These are phyloP conservation scores for Pichia rugopelliculosa DNA, from an alignment of 805 yeast species.

Conservation along the genomic window DNA sequence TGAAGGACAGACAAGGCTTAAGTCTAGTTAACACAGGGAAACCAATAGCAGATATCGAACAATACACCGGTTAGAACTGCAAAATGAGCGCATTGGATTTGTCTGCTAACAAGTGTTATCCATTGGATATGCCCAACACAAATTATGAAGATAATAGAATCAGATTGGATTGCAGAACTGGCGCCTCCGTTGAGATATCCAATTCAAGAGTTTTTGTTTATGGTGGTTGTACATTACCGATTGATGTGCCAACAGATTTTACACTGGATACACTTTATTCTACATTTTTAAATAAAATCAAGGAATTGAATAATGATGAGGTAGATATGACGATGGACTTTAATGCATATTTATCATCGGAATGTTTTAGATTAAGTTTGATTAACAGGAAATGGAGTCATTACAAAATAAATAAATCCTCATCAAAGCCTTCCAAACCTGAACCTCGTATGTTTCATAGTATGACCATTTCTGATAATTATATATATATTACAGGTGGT, in stretches of 20 bases:
- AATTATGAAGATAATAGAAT: slow-evolving; percentile 44
- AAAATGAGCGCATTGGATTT: slow-evolving; percentile 57
- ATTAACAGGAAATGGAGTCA: slow-evolving; percentile 51
- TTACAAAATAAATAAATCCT: slow-evolving; percentile 25
- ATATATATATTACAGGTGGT: slow-evolving; percentile 62
- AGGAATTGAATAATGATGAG: neutral
- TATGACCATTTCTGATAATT: slow-evolving; percentile 40
- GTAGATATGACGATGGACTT: neutral
- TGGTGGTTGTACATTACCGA: slow-evolving; percentile 62
- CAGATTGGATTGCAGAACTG: slow-evolving; percentile 56
- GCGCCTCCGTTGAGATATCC: slow-evolving; percentile 51
- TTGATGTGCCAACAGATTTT: slow-evolving; percentile 35
- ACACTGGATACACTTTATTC: slow-evolving; percentile 33
- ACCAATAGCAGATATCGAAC: neutral
- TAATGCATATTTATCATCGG: slow-evolving; percentile 46
- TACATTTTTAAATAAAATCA: slow-evolving; percentile 26
- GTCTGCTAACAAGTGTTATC: slow-evolving; percentile 53
- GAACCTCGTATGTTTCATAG: slow-evolving; percentile 54
- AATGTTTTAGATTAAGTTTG: slow-evolving; percentile 52
- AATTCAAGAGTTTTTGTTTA: slow-evolving; percentile 55
- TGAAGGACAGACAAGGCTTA: too few species aligned
- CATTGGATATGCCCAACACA: slow-evolving; percentile 45
- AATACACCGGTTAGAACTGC: neutral
- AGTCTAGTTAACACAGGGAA: neutral
- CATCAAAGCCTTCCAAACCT: slow-evolving; percentile 22